These are phyloP conservation scores for Dioscorea dumetorum DNA, from an alignment of 106 monocot species.

Conservation along the genomic window DNA sequence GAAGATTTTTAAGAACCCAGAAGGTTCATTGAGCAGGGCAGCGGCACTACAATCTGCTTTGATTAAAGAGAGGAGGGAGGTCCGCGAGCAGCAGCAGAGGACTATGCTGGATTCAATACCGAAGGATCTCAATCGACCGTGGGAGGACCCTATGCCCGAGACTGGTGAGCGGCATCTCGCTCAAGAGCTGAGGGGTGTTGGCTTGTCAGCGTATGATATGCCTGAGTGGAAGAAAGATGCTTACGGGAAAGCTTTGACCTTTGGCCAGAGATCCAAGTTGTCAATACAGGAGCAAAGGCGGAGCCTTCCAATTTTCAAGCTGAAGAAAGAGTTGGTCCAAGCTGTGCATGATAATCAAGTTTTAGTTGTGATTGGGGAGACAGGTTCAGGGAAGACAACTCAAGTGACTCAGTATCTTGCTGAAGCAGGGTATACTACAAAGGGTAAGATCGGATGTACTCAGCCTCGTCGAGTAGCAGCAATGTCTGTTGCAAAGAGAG, in stretches of 20 bases:
- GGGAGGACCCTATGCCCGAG: conserved; percentile 99
- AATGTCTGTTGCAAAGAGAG: conserved; percentile 3
- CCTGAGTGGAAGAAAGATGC: conserved; percentile 99
- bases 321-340: conserved; percentile 92
- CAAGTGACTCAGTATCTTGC: conserved; percentile 16
- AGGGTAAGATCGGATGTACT: conserved; percentile 4
- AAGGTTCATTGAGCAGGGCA: conserved; percentile 86
- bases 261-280: conserved; percentile 88
- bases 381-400: conserved; percentile 23
- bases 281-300: conserved; percentile 93
- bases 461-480: conserved; percentile 11
- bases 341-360: conserved; percentile 78
- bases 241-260: conserved; percentile 90
- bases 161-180: conserved; percentile 94
- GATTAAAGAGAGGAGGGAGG: conserved; percentile 93
- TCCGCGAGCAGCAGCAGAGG: conserved; percentile 88
- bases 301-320: conserved; percentile 86
- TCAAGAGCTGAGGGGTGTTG: conserved; percentile 90
- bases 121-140: conserved; percentile 93
- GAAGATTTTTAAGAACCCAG: conserved; percentile 97
- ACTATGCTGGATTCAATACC: conserved; percentile 97
- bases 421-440: conserved; percentile 4
- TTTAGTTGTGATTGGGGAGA: conserved; percentile 3
- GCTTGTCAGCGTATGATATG: conserved; percentile 96
- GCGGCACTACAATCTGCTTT: conserved; percentile 92